Evolutionary conservation across 352 stramenopile species (phyloP).

Genomic region (Lagenidium sp.): DNA sequence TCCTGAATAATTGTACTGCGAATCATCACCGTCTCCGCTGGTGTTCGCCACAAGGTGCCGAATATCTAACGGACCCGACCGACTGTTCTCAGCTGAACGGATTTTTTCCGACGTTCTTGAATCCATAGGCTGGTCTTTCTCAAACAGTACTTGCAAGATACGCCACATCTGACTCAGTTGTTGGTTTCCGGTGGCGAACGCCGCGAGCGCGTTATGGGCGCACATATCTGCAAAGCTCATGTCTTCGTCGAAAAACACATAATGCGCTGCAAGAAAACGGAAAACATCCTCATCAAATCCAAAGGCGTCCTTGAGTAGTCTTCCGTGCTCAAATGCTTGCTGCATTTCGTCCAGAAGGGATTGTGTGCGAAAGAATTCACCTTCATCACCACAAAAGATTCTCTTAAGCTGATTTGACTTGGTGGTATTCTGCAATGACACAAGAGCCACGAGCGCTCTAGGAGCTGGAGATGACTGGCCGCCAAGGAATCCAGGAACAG

Average conservation of each 20-base stretch:
- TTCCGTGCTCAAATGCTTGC: constrained; percentile 50
- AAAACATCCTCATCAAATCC: constrained; percentile 84
- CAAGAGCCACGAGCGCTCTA: constrained; percentile 51
- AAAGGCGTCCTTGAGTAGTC: constrained; percentile 72
- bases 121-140: background rate
- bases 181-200: constrained; percentile 60
- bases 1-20: background rate
- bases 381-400: constrained; percentile 60
- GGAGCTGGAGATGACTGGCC: constrained; percentile 32
- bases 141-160: constrained; percentile 71
- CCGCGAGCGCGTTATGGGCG: constrained; percentile 72
- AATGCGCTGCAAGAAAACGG: constrained; percentile 72
- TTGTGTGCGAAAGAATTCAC: constrained; percentile 39
- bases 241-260: constrained; percentile 26
- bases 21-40: background rate
- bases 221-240: constrained; percentile 68
- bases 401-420: constrained; percentile 50
- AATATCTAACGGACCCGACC: constrained; percentile 7
- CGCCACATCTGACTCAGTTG: constrained; percentile 84
- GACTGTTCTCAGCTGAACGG: constrained; percentile 10
- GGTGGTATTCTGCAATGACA: constrained; percentile 71
- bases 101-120: constrained; percentile 2
- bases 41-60: background rate
- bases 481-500: constrained; percentile 13
- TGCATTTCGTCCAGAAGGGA: constrained; percentile 51